phyloP scores from a whole-genome alignment of 2,329 filamentous ascomycete species.

The Penicillium sclerotigenum region DNA sequence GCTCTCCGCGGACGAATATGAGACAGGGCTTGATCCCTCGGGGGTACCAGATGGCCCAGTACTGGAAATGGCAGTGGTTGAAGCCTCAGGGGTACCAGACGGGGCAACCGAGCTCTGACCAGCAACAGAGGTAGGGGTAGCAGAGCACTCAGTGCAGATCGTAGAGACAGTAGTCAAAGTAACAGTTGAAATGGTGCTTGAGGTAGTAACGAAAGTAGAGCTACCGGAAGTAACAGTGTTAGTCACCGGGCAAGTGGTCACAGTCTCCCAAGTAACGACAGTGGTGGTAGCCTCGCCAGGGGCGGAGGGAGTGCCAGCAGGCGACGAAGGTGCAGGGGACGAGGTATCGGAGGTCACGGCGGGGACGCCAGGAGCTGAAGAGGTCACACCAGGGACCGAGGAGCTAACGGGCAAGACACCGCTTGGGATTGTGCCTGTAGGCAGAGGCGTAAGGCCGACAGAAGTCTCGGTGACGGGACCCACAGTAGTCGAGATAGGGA shows the following conservation, averaged over 20 bases:
- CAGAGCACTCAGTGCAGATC: slow-evolving; percentile 23
- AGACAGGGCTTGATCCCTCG: not conserved
- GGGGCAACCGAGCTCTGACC: not conserved
- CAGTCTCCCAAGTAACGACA: slow-evolving; percentile 28
- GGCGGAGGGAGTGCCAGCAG: not conserved
- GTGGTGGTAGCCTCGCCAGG: slow-evolving; percentile 19
- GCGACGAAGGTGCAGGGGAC: not conserved
- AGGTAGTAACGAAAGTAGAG: slow-evolving; percentile 46
- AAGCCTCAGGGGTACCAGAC: not conserved
- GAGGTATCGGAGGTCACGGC: not conserved
- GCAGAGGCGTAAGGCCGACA: not conserved
- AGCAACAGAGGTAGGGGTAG: slow-evolving; percentile 14
- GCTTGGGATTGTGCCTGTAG: not conserved
- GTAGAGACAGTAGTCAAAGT: slow-evolving; percentile 29
- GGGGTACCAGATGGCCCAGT: not conserved
- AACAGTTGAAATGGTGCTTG: slow-evolving; percentile 57
- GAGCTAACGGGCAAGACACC: not conserved
- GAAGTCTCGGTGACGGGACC: slow-evolving; percentile 48
- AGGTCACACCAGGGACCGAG: not conserved
- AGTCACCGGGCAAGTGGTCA: slow-evolving; percentile 34
- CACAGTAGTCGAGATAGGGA: slow-evolving; percentile 59
- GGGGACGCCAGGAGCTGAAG: not conserved
- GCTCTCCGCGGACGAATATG: not conserved
- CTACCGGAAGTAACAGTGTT: slow-evolving; percentile 41
- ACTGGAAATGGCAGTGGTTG: not conserved